Evolutionary conservation across 2,329 filamentous ascomycete genomes (phyloP).

Genomic region (Talaromyces sp.): DNA sequence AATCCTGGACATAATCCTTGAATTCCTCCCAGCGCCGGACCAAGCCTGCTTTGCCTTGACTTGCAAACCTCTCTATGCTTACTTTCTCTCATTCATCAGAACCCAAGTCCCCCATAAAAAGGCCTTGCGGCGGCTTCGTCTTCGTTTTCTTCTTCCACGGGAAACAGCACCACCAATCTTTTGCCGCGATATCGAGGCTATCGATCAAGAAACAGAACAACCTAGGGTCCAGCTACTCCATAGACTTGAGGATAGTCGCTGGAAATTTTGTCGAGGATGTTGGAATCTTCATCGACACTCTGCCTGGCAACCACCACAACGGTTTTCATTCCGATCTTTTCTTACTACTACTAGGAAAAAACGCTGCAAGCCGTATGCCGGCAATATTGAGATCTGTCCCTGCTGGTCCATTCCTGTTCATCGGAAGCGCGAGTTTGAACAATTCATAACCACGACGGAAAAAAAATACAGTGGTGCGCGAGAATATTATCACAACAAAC

Average conservation of each 20-base stretch:
- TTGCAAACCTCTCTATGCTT: conserved; percentile 13
- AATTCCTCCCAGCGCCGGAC: neutral
- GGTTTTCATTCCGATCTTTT: neutral
- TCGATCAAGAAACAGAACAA: neutral
- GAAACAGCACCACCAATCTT: conserved; percentile 8
- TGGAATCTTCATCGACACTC: neutral
- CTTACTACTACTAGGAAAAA: neutral
- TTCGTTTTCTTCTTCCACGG: conserved; percentile 14
- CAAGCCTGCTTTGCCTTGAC: neutral
- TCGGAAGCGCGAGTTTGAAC: neutral
- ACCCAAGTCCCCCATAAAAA: conserved; percentile 16
- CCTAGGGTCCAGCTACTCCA: neutral
- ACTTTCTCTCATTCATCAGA: conserved; percentile 17
- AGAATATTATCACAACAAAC: neutral
- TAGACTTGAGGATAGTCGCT: neutral
- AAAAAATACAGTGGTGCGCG: neutral
- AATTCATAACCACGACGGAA: neutral
- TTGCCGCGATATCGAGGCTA: neutral
- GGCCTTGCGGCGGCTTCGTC: conserved; percentile 7
- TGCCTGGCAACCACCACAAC: neutral
- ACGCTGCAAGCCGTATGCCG: neutral
- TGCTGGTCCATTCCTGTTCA: neutral
- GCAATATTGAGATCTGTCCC: neutral
- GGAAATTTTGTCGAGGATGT: neutral
- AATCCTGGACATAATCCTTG: neutral